Conservation (phyloP, 768 basidiomycete genomes). For the Scleroderma citrinum region DNA sequence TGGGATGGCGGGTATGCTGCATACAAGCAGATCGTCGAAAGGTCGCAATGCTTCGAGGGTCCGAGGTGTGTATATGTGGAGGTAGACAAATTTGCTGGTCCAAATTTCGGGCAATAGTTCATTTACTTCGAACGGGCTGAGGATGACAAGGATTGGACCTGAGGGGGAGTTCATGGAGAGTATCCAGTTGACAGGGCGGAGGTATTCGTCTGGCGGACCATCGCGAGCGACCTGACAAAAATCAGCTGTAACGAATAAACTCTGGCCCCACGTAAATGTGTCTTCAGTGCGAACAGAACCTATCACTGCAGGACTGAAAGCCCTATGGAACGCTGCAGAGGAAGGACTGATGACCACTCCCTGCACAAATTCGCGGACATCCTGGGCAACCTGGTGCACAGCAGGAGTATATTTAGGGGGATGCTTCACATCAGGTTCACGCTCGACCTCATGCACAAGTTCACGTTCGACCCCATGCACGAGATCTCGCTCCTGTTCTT, state of each 20-base stretch:
- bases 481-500: slow-evolving; percentile 42
- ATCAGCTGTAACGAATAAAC: not conserved
- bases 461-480: slow-evolving; percentile 38
- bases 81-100: slow-evolving; percentile 21
- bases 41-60: slow-evolving; percentile 26
- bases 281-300: not conserved
- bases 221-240: not conserved
- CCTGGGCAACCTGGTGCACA: not conserved
- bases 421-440: slow-evolving; percentile 30
- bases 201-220: not conserved
- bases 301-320: not conserved
- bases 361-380: not conserved
- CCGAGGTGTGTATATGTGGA: slow-evolving; percentile 36
- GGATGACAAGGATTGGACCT: slow-evolving; percentile 14
- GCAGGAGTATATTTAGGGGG: slow-evolving; percentile 12
- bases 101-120: slow-evolving; percentile 31
- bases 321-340: not conserved
- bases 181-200: slow-evolving; percentile 12
- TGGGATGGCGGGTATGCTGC: slow-evolving; percentile 18
- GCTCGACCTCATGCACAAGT: slow-evolving; percentile 31
- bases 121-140: slow-evolving; percentile 37
- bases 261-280: not conserved
- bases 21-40: slow-evolving; percentile 39
- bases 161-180: slow-evolving; percentile 8
- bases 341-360: not conserved